Percentiles rank a stretch among this genome's conserved stretches.
Conservation (phyloP, 1,284 basidiomycete genomes). For the Neolentinus lepideus region DNA sequence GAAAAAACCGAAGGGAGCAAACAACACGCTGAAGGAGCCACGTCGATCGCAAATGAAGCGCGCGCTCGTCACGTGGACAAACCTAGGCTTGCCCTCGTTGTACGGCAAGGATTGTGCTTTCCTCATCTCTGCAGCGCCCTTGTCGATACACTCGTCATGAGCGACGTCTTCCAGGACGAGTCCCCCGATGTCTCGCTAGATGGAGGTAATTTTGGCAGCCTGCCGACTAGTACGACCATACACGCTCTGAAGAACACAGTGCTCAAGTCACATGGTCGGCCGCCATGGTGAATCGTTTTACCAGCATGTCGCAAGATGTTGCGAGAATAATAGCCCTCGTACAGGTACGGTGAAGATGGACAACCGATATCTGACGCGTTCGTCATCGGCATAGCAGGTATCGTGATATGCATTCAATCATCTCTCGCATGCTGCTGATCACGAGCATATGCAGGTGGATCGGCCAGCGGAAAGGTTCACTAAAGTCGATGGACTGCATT, state of each 20-base stretch:
- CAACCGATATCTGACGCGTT: slow-evolving; percentile 70
- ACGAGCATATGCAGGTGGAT: slow-evolving; percentile 58
- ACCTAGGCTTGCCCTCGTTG: too few relatives aligned
- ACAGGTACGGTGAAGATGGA: slow-evolving; percentile 74
- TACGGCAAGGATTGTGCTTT: too few relatives aligned
- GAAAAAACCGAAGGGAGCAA: too few relatives aligned
- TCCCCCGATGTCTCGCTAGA: background rate
- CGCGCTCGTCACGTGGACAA: too few relatives aligned
- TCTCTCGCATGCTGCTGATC: slow-evolving; percentile 8
- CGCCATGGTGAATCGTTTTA: slow-evolving; percentile 55
- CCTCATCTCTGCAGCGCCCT: background rate
- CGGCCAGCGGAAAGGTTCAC: slow-evolving; percentile 86
- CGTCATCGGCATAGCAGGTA: slow-evolving; percentile 90
- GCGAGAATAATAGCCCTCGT: background rate
- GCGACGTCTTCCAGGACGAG: background rate
- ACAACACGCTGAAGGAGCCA: too few relatives aligned
- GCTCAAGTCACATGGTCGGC: slow-evolving; percentile 75
- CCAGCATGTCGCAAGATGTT: slow-evolving; percentile 3
- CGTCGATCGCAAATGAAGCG: too few relatives aligned
- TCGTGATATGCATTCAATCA: slow-evolving; percentile 26
- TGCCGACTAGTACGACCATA: background rate
- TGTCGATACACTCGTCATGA: background rate
- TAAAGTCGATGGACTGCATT: background rate
- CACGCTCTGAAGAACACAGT: slow-evolving; percentile 20
- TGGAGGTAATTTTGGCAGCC: background rate